Evolutionary conservation across 345 rosid species (phyloP).

Genomic region (Melaleuca quinquenervia): DNA sequence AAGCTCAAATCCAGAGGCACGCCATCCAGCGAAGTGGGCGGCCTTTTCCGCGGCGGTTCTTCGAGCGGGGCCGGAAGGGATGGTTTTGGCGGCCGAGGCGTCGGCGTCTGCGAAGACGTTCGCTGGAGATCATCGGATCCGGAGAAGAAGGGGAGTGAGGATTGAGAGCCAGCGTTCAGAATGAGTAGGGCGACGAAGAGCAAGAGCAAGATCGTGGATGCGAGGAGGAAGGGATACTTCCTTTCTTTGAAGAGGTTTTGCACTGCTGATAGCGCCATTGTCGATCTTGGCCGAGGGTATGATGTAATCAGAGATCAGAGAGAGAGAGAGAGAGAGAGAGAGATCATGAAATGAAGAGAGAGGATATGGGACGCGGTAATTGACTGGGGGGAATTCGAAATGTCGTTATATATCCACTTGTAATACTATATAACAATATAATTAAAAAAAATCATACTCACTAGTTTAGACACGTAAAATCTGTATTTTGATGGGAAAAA

Average conservation of each 20-base stretch:
- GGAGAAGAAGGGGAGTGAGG: conserved; percentile 2
- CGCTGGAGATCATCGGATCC: not conserved
- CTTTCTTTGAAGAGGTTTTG: conserved; percentile 29
- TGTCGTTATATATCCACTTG: not conserved
- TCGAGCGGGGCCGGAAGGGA: not conserved
- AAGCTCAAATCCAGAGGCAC: conserved; percentile 2
- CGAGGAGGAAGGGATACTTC: conserved; percentile 35
- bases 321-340: not conserved
- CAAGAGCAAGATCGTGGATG: conserved; percentile 21
- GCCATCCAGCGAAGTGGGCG: not conserved
- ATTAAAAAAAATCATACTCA: not conserved
- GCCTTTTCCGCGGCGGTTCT: not conserved
- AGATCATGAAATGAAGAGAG: not conserved
- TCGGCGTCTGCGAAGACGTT: conserved; percentile 3
- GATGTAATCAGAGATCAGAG: not conserved
- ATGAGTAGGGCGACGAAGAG: conserved; percentile 28
- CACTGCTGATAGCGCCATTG: conserved; percentile 36
- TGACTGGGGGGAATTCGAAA: not conserved
- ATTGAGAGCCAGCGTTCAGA: conserved; percentile 7
- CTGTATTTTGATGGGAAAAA: not conserved
- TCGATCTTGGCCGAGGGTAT: not conserved
- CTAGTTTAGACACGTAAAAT: not conserved
- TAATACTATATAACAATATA: not conserved
- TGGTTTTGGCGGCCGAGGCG: not conserved
- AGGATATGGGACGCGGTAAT: not conserved